Base-by-base conservation (phyloP, 148 eudicot species). In the Fagopyrum tataricum region DNA sequence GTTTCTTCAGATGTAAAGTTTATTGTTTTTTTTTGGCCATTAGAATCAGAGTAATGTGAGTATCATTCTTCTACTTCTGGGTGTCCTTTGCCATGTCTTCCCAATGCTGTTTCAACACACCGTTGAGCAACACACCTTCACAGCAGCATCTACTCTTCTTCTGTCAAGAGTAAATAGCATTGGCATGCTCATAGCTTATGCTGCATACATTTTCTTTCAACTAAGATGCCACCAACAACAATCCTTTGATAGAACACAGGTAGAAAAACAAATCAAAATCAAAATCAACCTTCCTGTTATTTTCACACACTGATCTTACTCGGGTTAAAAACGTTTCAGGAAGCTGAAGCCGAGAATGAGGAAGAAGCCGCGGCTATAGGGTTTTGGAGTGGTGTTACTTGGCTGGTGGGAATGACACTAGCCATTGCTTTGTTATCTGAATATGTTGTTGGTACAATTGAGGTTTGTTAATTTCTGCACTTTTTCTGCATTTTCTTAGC, bases 131-230 rank as follows among this genome's bases (percentile, higher is more conserved):
- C 74, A 42, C 26, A 62, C 73, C 31, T 41, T 70, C 13, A 49
- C 74, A 0, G 39, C 76, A 26, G 26, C 69, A 37, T 79, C 88
- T 1, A 74, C 82, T 67, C 93, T 91, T 74, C 64, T 62, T 40
- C 77, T 91, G 70, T 91, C 97, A n/a, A 87, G 97, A 83, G 84
- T 74, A 48, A 79, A 89, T 84, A 85, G 93, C 83, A 83, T 87
- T 48, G 48, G 82, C 49, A 79, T 91, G 88, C 88, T 91, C 21
- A 77, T 83, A 56, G 91, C 91, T 21, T 91, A 91, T 78, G 71
- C 81, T 68, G 89, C 88, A 37, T 91, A 89, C 72, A 81, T 91
- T 49, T 78, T 87, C 84, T 91, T 91, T 76, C 93, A 91, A 61
- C 72, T 91, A 53, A 91, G 78, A 84, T 82, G 90, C 11, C 88